Evolutionary conservation across 805 yeast genomes (phyloP).

Genomic region (Cyberlindnera mycetangii): DNA sequence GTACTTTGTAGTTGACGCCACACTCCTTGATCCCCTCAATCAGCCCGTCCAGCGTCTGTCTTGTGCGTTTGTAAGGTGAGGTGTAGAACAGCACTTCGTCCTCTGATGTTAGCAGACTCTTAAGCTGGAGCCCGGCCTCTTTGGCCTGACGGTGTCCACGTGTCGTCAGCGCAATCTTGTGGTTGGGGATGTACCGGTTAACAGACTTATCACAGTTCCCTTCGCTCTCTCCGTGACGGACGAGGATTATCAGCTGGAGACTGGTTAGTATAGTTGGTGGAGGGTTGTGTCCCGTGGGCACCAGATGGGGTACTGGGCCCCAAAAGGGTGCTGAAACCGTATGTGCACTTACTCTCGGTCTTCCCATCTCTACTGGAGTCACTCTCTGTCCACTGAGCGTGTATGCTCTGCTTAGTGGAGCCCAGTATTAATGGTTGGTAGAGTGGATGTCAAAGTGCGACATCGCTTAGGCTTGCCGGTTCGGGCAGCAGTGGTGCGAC

Average conservation of each 20-base stretch:
- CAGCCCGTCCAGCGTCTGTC: constrained; percentile 78
- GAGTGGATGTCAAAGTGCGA: no score
- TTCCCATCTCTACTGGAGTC: no score
- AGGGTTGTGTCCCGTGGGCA: background rate
- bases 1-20: constrained; percentile 48
- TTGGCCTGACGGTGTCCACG: constrained; percentile 65
- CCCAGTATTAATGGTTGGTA: no score
- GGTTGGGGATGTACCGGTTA: constrained; percentile 77
- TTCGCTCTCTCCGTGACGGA: constrained; percentile 92
- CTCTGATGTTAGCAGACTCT: constrained; percentile 40
- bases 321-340: no score
- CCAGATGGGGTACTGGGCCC: no score
- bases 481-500: no score
- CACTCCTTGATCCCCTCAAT: constrained; percentile 48
- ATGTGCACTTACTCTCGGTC: constrained; percentile 29
- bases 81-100: constrained; percentile 74
- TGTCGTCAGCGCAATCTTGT: constrained; percentile 68
- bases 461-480: no score
- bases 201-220: constrained; percentile 85
- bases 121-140: constrained; percentile 54
- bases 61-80: constrained; percentile 80
- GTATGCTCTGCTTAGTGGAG: no score
- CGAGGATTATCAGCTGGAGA: constrained; percentile 56
- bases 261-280: constrained; percentile 5
- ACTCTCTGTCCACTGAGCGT: no score